phyloP scores from a whole-genome alignment of 1,284 basidiomycete species.

The Ceratobasidium sp. region DNA sequence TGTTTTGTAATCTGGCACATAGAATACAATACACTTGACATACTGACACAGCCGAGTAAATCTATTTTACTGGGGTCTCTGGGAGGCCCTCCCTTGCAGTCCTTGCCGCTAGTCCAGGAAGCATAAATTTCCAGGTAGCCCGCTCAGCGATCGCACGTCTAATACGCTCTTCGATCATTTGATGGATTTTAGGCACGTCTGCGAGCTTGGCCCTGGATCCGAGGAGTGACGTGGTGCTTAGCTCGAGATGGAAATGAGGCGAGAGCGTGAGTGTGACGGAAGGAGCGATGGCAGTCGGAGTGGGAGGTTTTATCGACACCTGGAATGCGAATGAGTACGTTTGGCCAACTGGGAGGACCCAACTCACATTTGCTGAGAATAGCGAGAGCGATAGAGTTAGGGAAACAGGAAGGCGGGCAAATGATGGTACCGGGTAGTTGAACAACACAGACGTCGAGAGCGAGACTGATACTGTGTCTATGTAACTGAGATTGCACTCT shows the following conservation, averaged over 20 bases:
- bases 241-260: constrained; percentile 41
- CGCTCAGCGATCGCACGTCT: constrained; percentile 64
- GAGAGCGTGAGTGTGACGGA: constrained; percentile 41
- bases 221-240: constrained; percentile 62
- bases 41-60: constrained; percentile 8
- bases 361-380: constrained; percentile 70
- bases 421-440: constrained; percentile 79
- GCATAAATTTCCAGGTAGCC: constrained; percentile 69
- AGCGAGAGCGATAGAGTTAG: constrained; percentile 78
- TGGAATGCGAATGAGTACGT: neutral
- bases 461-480: constrained; percentile 73
- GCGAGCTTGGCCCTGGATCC: constrained; percentile 83
- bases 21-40: constrained; percentile 28
- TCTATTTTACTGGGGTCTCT: constrained; percentile 1
- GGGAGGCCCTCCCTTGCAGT: constrained; percentile 21
- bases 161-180: constrained; percentile 78
- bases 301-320: constrained; percentile 41
- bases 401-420: constrained; percentile 80
- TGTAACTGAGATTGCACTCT: constrained; percentile 60
- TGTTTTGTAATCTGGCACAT: neutral
- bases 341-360: constrained; percentile 13
- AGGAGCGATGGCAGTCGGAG: constrained; percentile 40
- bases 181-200: constrained; percentile 83
- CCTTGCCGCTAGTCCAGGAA: constrained; percentile 55
- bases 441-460: constrained; percentile 82